Conservation (phyloP, 1,284 basidiomycete species). For the Puccinia polysora region DNA sequence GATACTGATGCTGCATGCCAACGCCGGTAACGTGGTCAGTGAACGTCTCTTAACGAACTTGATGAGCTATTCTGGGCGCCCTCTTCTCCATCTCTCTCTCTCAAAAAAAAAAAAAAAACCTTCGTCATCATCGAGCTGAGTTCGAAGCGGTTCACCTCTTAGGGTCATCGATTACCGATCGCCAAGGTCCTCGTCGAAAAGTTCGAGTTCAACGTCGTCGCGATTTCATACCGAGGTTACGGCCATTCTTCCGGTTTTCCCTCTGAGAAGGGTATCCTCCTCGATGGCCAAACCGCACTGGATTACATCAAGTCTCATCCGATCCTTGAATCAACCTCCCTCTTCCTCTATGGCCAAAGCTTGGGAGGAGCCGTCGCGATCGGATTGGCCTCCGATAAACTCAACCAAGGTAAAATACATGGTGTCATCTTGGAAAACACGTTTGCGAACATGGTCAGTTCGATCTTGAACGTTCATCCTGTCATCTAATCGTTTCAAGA, state of each 20-base stretch:
- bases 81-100: background rate
- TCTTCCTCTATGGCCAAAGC: slow-evolving; percentile 41
- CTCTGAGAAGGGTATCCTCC: slow-evolving; percentile 29
- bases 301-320: slow-evolving; percentile 18
- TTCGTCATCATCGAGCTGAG: background rate
- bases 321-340: background rate
- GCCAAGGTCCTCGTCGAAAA: slow-evolving; percentile 21
- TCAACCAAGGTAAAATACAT: slow-evolving; percentile 10
- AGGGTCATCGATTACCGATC: slow-evolving; percentile 36
- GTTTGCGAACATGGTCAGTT: slow-evolving; percentile 36
- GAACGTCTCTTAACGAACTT: background rate
- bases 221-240: slow-evolving; percentile 42
- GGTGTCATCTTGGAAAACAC: slow-evolving; percentile 43
- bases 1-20: slow-evolving; percentile 32
- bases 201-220: slow-evolving; percentile 18
- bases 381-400: background rate
- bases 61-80: background rate
- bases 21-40: slow-evolving; percentile 42
- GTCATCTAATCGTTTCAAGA: background rate
- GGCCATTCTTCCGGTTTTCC: slow-evolving; percentile 32
- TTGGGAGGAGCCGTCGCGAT: slow-evolving; percentile 40
- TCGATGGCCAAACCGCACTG: slow-evolving; percentile 18
- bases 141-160: background rate
- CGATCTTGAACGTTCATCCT: background rate
- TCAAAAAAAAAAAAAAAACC: background rate